Percentiles rank a stretch among this genome's conserved stretches.
Conservation (phyloP, 306 rosid genomes). For the Citrullus amarus region DNA sequence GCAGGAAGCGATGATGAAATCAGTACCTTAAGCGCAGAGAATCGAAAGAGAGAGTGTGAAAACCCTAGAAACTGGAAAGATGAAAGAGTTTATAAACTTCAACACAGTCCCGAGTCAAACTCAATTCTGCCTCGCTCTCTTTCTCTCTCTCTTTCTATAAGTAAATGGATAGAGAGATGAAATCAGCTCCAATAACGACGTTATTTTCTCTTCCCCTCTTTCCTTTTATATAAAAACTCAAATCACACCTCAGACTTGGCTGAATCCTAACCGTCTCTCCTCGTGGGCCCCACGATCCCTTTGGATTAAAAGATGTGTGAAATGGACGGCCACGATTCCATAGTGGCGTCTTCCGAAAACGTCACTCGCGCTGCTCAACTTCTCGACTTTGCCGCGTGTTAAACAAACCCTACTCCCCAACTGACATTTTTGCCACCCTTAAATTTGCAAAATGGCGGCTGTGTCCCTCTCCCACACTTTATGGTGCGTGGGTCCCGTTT, state of each 20-base stretch:
- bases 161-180: background rate
- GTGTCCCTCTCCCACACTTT: background rate
- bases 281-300: background rate
- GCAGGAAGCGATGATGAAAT: background rate
- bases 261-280: background rate
- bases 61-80: constrained; percentile 2
- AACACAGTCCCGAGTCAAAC: background rate
- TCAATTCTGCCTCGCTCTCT: background rate
- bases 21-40: background rate
- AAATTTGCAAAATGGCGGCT: background rate
- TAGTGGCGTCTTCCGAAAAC: background rate
- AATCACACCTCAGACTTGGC: background rate
- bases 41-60: background rate
- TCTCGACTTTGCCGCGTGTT: constrained; percentile 1
- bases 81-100: background rate
- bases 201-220: background rate
- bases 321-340: background rate
- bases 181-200: background rate
- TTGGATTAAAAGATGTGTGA: background rate
- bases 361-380: background rate
- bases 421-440: background rate
- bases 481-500: background rate
- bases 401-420: background rate
- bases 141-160: background rate
- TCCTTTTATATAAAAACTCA: background rate